Percentiles rank a stretch among this genome's conserved stretches.
These are phyloP conservation scores for Clarireedia sp. DNA, from an alignment of 2,329 filamentous ascomycete species.

Conservation along the genomic window DNA sequence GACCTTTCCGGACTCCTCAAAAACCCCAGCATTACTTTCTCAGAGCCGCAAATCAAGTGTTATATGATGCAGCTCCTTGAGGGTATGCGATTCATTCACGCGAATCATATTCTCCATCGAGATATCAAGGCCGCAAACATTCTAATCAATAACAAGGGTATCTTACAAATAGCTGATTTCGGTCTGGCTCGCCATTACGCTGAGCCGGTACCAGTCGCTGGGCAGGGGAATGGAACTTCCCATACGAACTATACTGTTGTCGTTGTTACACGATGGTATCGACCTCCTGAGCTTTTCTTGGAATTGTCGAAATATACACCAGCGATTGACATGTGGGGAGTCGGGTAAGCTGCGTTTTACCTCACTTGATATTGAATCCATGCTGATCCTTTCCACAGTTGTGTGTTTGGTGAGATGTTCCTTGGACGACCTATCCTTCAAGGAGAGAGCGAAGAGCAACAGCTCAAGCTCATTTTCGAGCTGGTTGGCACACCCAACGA, in stretches of 20 bases:
- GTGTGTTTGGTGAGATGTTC: constrained; percentile 97
- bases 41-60: constrained; percentile 90
- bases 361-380: constrained; percentile 19
- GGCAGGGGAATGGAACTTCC: constrained; percentile 75
- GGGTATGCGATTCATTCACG: constrained; percentile 83
- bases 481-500: constrained; percentile 85
- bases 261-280: constrained; percentile 95
- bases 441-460: constrained; percentile 80
- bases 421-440: constrained; percentile 86
- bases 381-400: constrained; percentile 42
- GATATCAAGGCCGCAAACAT: constrained; percentile 99
- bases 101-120: constrained; percentile 81
- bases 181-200: constrained; percentile 91
- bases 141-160: constrained; percentile 87
- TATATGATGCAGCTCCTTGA: constrained; percentile 92
- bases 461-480: constrained; percentile 89
- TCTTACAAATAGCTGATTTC: constrained; percentile 95
- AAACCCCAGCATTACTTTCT: constrained; percentile 83
- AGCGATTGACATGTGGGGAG: constrained; percentile 96
- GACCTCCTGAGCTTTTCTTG: constrained; percentile 85
- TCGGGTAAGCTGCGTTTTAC: constrained; percentile 57
- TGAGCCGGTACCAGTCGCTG: constrained; percentile 67
- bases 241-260: constrained; percentile 89
- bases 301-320: constrained; percentile 89
- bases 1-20: constrained; percentile 95